A percentile compares a stretch with the other conserved stretches of the same genome.
Evolutionary conservation across 495 filamentous ascomycete species (phyloP).

Genomic region (Neurospora sp.): DNA sequence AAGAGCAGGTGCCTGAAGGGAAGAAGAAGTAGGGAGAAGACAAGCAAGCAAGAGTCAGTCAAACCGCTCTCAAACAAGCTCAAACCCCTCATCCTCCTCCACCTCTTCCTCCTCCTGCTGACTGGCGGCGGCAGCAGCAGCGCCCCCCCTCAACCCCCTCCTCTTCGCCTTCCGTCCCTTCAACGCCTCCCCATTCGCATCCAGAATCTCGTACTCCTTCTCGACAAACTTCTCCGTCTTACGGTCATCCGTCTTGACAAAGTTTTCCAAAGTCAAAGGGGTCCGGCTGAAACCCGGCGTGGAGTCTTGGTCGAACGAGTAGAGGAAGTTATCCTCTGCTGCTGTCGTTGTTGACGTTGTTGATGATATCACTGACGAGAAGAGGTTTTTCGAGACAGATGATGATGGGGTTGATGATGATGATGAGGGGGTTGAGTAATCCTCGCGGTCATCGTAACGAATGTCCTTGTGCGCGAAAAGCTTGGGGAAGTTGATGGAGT

Average conservation of each 20-base stretch:
- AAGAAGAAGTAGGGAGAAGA: background rate
- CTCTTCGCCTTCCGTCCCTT: constrained; percentile 31
- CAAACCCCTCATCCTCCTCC: constrained; percentile 37
- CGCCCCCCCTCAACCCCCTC: constrained; percentile 4
- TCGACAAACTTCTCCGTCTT: constrained; percentile 38
- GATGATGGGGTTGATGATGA: background rate
- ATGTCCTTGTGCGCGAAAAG: constrained; percentile 23
- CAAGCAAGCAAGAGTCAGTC: background rate
- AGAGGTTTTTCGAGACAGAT: constrained; percentile 21
- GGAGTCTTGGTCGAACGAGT: constrained; percentile 34
- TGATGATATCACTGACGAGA: constrained; percentile 4
- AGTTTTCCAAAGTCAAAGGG: constrained; percentile 32
- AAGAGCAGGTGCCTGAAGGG: background rate
- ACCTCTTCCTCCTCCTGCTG: background rate
- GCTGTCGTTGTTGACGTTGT: background rate
- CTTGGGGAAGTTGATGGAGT: constrained; percentile 31
- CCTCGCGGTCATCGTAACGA: constrained; percentile 12
- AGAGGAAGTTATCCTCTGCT: constrained; percentile 30
- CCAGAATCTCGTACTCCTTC: constrained; percentile 39
- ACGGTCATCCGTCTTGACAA: constrained; percentile 29
- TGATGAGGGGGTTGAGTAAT: background rate
- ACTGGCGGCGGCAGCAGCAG: too few species aligned
- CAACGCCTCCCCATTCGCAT: constrained; percentile 32
- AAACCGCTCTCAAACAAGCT: constrained; percentile 29
- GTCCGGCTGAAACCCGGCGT: constrained; percentile 16